Evolutionary conservation across 768 basidiomycete genomes (phyloP).

Genomic region (Podaxis sp.): DNA sequence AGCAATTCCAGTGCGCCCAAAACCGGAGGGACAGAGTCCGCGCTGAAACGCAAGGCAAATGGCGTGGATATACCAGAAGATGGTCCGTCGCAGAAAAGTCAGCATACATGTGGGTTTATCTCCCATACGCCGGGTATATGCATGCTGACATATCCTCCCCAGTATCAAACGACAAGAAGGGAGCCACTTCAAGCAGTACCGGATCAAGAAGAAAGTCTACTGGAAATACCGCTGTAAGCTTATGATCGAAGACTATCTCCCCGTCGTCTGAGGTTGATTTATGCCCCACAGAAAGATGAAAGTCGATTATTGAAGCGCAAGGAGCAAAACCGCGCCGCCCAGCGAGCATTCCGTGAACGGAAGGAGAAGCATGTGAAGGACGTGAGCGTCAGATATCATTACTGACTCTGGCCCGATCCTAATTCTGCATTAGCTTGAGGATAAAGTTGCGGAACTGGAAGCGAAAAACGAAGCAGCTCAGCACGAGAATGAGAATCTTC

Average conservation of each 20-base stretch:
- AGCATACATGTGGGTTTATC: conserved; percentile 53
- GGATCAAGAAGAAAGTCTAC: conserved; percentile 35
- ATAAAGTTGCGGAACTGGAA: conserved; percentile 85
- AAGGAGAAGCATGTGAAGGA: conserved; percentile 98
- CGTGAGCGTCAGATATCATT: conserved; percentile 47
- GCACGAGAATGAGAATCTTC: conserved; percentile 86
- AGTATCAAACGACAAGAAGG: conserved; percentile 27
- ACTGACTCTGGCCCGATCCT: conserved; percentile 5
- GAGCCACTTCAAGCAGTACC: conserved; percentile 20
- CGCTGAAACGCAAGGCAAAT: conserved; percentile 77
- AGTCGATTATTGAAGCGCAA: conserved; percentile 81
- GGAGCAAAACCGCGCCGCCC: conserved; percentile 96
- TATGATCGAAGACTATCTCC: conserved; percentile 1
- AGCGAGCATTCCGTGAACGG: conserved; percentile 94
- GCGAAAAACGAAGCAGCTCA: conserved; percentile 70
- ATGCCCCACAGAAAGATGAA: conserved; percentile 56
- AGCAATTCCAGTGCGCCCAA: background rate
- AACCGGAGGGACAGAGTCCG: conserved; percentile 26
- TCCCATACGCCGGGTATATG: background rate
- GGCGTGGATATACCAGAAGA: conserved; percentile 54
- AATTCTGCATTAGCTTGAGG: conserved; percentile 66
- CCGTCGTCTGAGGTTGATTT: background rate
- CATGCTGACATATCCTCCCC: background rate
- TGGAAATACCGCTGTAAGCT: conserved; percentile 26
- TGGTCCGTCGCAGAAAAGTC: conserved; percentile 65